These are phyloP conservation scores for Clarireedia sp. DNA, from an alignment of 2,329 filamentous ascomycete species.

Conservation along the genomic window DNA sequence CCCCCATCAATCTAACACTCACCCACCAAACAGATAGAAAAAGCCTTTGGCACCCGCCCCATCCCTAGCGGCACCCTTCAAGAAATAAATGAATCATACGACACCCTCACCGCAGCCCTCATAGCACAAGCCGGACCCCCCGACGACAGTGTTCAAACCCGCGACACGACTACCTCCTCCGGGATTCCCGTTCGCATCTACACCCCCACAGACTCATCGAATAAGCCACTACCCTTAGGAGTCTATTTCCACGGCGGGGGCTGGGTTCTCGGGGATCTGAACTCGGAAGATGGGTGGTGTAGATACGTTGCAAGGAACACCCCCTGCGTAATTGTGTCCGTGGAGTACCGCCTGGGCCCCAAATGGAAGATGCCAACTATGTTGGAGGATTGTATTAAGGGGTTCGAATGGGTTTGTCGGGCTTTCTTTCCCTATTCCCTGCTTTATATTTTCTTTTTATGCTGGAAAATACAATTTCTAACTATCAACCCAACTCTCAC, in stretches of 20 bases:
- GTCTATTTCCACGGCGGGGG: constrained; percentile 52
- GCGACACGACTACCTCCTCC: constrained; percentile 11
- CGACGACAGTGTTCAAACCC: constrained; percentile 13
- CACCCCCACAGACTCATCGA: constrained; percentile 11
- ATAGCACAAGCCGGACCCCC: constrained; percentile 14
- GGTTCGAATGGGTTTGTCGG: not conserved
- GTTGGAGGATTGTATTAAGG: not conserved
- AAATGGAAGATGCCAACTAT: not conserved
- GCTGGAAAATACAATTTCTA: not conserved
- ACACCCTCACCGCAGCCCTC: constrained; percentile 8
- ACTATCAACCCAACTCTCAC: not conserved
- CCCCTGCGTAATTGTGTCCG: constrained; percentile 45
- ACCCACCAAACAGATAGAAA: constrained; percentile 17
- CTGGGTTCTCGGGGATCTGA: constrained; percentile 55
- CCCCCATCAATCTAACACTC: not conserved
- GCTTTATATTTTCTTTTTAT: not conserved
- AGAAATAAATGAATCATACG: constrained; percentile 17
- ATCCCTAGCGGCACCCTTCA: constrained; percentile 11
- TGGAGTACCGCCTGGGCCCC: constrained; percentile 42
- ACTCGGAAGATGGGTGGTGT: constrained; percentile 50
- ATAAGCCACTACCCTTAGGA: constrained; percentile 34
- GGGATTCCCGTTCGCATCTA: constrained; percentile 22
- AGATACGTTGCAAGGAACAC: constrained; percentile 44
- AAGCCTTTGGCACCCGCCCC: constrained; percentile 16
- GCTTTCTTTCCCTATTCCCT: not conserved